Conservation (phyloP, 257 asterid genomes). For the Apocynum venetum region DNA sequence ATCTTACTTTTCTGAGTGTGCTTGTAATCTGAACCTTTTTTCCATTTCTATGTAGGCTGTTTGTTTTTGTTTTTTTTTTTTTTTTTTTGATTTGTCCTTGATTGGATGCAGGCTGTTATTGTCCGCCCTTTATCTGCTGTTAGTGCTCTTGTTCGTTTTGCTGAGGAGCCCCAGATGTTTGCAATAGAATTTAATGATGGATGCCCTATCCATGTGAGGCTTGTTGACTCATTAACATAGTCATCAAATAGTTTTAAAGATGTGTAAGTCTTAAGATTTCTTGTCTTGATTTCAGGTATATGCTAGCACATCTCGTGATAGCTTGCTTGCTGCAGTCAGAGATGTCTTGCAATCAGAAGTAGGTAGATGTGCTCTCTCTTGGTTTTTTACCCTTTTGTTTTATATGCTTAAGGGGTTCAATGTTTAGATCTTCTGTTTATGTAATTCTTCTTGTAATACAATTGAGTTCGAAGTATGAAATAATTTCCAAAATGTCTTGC, state of each 20-base stretch:
- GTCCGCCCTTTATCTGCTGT: slow-evolving; percentile 91
- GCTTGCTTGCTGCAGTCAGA: slow-evolving; percentile 93
- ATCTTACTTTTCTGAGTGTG: background rate
- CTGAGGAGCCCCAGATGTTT: slow-evolving; percentile 99
- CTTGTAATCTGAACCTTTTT: slow-evolving; percentile 7
- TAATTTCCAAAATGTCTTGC: slow-evolving; percentile 11
- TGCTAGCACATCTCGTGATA: slow-evolving; percentile 98
- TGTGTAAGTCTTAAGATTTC: slow-evolving; percentile 14
- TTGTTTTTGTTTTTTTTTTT: background rate
- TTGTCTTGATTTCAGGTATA: slow-evolving; percentile 67
- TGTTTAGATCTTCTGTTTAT: background rate
- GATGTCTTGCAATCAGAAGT: slow-evolving; percentile 94
- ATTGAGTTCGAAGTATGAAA: slow-evolving; percentile 14
- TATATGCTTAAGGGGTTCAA: slow-evolving; percentile 1
- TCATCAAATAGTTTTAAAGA: slow-evolving; percentile 18
- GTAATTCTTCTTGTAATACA: background rate
- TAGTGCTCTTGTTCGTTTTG: slow-evolving; percentile 93
- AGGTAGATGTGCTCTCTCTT: slow-evolving; percentile 47
- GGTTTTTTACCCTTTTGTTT: slow-evolving; percentile 4
- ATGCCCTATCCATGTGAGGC: slow-evolving; percentile 87
- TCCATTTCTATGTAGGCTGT: too few relatives aligned
- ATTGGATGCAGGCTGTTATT: slow-evolving; percentile 74
- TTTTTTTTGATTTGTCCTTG: background rate
- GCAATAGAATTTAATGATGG: slow-evolving; percentile 98
- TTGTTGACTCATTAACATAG: slow-evolving; percentile 20